Base-by-base conservation (phyloP, 2,329 filamentous ascomycete species). In the Huntiella decipiens region DNA sequence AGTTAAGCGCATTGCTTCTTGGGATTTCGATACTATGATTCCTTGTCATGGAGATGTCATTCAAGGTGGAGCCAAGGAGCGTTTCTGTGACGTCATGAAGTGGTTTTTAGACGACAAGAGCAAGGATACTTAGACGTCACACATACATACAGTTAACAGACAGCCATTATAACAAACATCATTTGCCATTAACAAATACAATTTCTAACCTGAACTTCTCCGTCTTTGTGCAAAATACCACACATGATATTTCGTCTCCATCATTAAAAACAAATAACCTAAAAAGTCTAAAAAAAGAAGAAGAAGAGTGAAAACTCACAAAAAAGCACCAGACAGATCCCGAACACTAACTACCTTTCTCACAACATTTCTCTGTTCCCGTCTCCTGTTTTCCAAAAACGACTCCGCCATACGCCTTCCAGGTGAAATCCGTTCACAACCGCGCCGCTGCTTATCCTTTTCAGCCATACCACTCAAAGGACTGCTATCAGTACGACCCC, bases 21-120 rank as follows among this genome's bases (percentile, higher is more conserved):
- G 88, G 88, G 79, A 88, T 49, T 94, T 95, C 58, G 74, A 79
- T 52, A 77, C 77, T 35, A 68, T 96, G 43, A 77, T 98, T 50
- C 86, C 88, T 1, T 96, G 88, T 59, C 91, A 98, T 62, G 91
- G 91, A 6, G 91, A 98, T 63, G 78, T 82, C 12, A 77, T 96
- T 53, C 79, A 91, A 59, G 67, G 65, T 2, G 60, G 66, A 51
- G 86, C 73, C 7, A 94, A 92, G 67, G 71, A 70, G 8, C 66
- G 82, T 12, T 93, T 88, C 53, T 65, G 71, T 55, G 83, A 82
- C 60, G 68, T 92, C 10, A 84, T 93, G 62, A 71, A 72, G 55
- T 95, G 87, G 86, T 82, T 92, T 64, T 58, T 93, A 56, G 64
- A 57, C 12, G 37, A 34, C 35, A 42, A 47, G 15, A 39, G 39